phyloP scores from a whole-genome alignment of 176 grass and related monocot species.

The Miscanthus lutarioriparius region DNA sequence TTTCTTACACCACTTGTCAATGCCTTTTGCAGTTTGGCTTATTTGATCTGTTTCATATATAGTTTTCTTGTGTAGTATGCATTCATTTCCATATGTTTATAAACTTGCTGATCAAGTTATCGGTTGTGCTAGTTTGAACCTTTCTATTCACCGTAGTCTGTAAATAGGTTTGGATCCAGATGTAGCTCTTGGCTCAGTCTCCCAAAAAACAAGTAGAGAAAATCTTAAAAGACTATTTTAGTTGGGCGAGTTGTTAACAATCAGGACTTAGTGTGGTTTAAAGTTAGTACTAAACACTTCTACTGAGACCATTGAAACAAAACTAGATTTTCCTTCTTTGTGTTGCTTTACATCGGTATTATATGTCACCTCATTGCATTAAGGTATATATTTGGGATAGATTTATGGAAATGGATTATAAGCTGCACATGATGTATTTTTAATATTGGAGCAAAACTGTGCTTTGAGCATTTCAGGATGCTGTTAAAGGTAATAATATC shows the following conservation, averaged over 20 bases:
- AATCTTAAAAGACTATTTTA: background rate
- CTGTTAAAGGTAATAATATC: conserved; percentile 75
- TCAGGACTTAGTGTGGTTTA: background rate
- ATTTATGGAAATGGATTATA: conserved; percentile 24
- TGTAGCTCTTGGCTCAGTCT: background rate
- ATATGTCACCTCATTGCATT: conserved; percentile 5
- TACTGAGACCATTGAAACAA: background rate
- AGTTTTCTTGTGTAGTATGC: conserved; percentile 12
- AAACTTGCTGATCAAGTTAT: background rate
- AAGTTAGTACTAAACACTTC: background rate
- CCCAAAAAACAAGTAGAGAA: background rate
- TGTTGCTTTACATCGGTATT: conserved; percentile 6
- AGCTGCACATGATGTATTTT: background rate
- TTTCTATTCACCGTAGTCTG: background rate
- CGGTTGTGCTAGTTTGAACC: background rate
- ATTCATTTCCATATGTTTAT: conserved; percentile 12
- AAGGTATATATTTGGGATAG: background rate
- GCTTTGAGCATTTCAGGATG: conserved; percentile 58
- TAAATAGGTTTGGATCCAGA: background rate
- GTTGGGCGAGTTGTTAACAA: background rate
- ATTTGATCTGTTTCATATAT: conserved; percentile 15
- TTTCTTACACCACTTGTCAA: background rate
- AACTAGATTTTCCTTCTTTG: background rate
- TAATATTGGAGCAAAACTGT: background rate
- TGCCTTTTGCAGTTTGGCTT: conserved; percentile 7